A percentile compares a stretch with the other conserved stretches of the same genome.
These are phyloP conservation scores for Pichia sp. DNA, from an alignment of 1,139 yeast species.

Conservation along the genomic window DNA sequence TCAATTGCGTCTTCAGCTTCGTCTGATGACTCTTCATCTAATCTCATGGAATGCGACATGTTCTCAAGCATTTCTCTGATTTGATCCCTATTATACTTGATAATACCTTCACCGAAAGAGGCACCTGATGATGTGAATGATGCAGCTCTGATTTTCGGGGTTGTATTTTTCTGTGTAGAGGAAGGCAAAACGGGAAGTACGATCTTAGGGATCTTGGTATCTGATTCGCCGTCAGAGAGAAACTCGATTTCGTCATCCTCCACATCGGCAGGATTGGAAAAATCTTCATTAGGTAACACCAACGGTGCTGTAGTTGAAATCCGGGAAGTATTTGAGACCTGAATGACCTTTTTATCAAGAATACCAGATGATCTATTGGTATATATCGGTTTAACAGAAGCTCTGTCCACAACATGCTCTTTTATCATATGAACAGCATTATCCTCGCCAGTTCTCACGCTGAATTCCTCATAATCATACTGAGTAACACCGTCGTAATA, in stretches of 20 bases:
- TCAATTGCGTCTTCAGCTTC: slow-evolving; percentile 13
- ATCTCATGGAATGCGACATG: slow-evolving; percentile 17
- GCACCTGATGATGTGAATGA: slow-evolving; percentile 33
- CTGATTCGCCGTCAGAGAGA: slow-evolving; percentile 10
- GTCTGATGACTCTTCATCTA: slow-evolving; percentile 18
- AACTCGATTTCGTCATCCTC: slow-evolving; percentile 18
- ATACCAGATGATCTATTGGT: slow-evolving; percentile 18
- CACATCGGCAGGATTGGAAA: slow-evolving; percentile 20
- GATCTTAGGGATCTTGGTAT: slow-evolving; percentile 11
- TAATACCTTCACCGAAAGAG: slow-evolving; percentile 34
- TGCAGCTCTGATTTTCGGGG: slow-evolving; percentile 16
- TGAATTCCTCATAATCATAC: slow-evolving; percentile 25
- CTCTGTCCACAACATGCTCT: slow-evolving; percentile 16
- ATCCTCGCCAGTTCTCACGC: slow-evolving; percentile 19
- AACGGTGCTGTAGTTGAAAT: slow-evolving; percentile 8
- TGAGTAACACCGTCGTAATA: slow-evolving; percentile 13
- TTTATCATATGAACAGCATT: slow-evolving; percentile 20
- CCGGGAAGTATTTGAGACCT: slow-evolving; percentile 16
- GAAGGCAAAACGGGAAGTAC: slow-evolving; percentile 11
- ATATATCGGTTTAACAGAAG: slow-evolving; percentile 22
- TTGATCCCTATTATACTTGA: slow-evolving; percentile 31
- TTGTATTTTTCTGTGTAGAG: not conserved
- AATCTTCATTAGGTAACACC: slow-evolving; percentile 17
- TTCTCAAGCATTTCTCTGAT: slow-evolving; percentile 30
- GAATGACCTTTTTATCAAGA: slow-evolving; percentile 22